Base-by-base conservation (phyloP, 2,329 filamentous ascomycete genomes). In the Phaeomoniella chlamydospora region DNA sequence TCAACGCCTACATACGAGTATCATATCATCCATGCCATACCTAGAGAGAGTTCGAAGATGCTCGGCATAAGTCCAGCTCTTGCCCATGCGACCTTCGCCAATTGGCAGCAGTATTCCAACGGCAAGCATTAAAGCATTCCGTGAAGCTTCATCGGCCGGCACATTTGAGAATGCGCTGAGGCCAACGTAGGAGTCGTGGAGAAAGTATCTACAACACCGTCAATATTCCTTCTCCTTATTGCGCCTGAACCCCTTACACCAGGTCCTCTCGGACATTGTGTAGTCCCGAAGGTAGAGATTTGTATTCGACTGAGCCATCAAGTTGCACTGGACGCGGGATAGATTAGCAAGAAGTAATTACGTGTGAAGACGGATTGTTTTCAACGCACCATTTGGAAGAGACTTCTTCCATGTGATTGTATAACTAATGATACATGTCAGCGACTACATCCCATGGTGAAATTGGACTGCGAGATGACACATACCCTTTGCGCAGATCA, bases 261-360 rank as follows among this genome's bases (percentile, higher is more conserved):
- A 96, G 67, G 57, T 98, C 90, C 45, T 87, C 76, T 18, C 78
- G 67, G 14, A 96, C 84, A 39, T 84, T 81, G 59, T 98, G 90
- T 34, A 94, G 60, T 15, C 90, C 90, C 0, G 88, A 96, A 2
- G 90, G 90, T 33, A 98, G 70, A 42, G 85, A 92, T 61, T 94
- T 96, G 70, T 86, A 98, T 60, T 98, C 90, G 50, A 94, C 85
- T 15, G 81, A 76, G 37, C 85, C 85, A 47, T 93, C 83, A 34
- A 96, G 71, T 33, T 67, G 57, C 29, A 74, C 67, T 70, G 39
- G 39, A 33, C 36, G 35, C 15, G n/a, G n/a, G n/a, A n/a, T n/a
- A n/a, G n/a, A n/a, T n/a, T n/a, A n/a, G n/a, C 16, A 15, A 30
- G 34, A 26, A 35, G 43, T 49, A 13, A 13, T 12, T 18, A 11